Evolutionary conservation across 805 yeast genomes (phyloP), one percentile per base, ranked within the genome.

Genomic region (Pichia californica): DNA sequence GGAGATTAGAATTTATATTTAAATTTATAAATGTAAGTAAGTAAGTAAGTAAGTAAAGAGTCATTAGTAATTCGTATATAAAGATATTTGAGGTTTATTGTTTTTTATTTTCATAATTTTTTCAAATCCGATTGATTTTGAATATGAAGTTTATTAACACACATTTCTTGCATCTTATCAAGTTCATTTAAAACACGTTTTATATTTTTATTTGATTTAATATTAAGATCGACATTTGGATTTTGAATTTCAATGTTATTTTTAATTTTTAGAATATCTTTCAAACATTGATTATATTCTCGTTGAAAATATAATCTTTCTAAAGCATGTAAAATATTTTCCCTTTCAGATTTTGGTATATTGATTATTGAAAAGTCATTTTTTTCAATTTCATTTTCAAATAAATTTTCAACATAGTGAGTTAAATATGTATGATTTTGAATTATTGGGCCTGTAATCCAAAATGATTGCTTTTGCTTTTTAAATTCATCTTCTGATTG

Each of bases 401-500:
- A 42, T 5, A 64, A 56, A n/a, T 54, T 52, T 5, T 54, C 45
- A 6, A 57, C 60, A 18, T 44, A 43, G 2, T 30, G 21, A 2
- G 30, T 21, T 5, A 46, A 38, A 21, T 27, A 45, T 10, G 38
- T 38, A 2, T 42, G 23, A 14, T 31, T 36, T 19, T 45, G 45
- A 16, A 47, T 30, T 1, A 67, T 63, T 0, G 95, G 93, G 0
- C 94, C 94, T 0, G 66, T 56, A 0, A 52, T 38, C 49, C 61
- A 62, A 55, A 77, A 87, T 53, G 71, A 74, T 3, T 49, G 48
- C 47, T 66, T 64, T 59, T 88, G 91, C 8, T 46, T 55, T 28
- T 56, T 62, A 50, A 64, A 88, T 44, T 76, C 83, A 42, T 80
- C 89, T 33, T 77, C 79, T 0, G 82, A 55, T 56, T 88, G 96